Conservation (phyloP, 75 land plant genomes). For the Ceratopteris richardii region DNA sequence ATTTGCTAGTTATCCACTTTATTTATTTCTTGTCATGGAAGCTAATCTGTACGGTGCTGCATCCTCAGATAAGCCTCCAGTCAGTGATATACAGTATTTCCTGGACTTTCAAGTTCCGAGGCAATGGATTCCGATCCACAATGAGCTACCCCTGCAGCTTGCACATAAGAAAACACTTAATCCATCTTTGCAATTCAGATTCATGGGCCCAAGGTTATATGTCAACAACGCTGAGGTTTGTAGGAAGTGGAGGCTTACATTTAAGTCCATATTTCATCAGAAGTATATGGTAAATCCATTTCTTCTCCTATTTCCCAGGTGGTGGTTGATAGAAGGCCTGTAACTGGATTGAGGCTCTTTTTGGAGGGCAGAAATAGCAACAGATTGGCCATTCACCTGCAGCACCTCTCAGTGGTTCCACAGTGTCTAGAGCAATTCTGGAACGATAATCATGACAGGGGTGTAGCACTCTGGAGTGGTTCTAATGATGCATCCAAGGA, state of each 20-base stretch:
- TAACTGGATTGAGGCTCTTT: conserved; percentile 44
- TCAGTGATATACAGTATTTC: conserved; percentile 67
- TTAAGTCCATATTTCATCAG: too few species aligned
- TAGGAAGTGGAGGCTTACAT: neutral
- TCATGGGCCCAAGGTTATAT: conserved; percentile 65
- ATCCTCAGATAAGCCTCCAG: conserved; percentile 59
- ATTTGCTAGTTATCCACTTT: too few species aligned
- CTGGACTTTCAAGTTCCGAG: conserved; percentile 76
- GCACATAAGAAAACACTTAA: conserved; percentile 22
- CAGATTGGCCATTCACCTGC: conserved; percentile 48
- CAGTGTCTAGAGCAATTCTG: conserved; percentile 22
- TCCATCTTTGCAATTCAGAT: conserved; percentile 55
- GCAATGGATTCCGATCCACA: conserved; percentile 69
- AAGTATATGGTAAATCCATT: too few species aligned
- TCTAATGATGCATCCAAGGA: conserved; percentile 36
- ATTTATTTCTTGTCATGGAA: too few species aligned
- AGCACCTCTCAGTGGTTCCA: conserved; percentile 64
- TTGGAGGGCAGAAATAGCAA: conserved; percentile 55
- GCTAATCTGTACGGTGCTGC: too few species aligned
- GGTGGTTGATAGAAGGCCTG: conserved; percentile 28
- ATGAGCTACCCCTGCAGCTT: conserved; percentile 71
- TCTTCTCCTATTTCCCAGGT: conserved; percentile 29
- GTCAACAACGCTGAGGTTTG: conserved; percentile 58
- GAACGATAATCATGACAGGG: neutral
- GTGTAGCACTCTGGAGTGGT: conserved; percentile 36